phyloP scores from a whole-genome alignment of 208 protist genomes.

The Sergeia podlipaevii region DNA sequence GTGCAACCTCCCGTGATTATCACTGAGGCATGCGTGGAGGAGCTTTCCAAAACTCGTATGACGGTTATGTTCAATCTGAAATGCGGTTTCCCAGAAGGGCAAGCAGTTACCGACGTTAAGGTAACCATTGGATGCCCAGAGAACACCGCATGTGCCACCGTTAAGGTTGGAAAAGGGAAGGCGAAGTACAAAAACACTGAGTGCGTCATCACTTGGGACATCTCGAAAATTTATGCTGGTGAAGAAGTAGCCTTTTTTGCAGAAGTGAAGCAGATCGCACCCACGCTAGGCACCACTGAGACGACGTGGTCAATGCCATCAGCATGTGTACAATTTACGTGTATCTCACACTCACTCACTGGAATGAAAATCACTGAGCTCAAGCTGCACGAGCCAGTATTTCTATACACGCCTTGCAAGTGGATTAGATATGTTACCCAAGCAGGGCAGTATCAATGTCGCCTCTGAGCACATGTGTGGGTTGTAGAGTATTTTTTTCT shows the following conservation, averaged over 20 bases:
- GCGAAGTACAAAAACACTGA: slow-evolving; percentile 89
- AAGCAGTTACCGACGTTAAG: slow-evolving; percentile 44
- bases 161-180: slow-evolving; percentile 79
- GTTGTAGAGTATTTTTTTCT: not conserved
- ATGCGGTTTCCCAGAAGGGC: slow-evolving; percentile 34
- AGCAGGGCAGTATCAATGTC: slow-evolving; percentile 96
- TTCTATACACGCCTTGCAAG: slow-evolving; percentile 92
- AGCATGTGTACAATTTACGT: slow-evolving; percentile 95
- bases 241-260: slow-evolving; percentile 83
- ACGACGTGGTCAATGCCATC: slow-evolving; percentile 93
- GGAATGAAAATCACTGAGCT: slow-evolving; percentile 96
- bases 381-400: slow-evolving; percentile 73
- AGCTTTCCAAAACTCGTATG: slow-evolving; percentile 91
- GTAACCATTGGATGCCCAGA: slow-evolving; percentile 91
- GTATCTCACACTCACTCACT: slow-evolving; percentile 94
- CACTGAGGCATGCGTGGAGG: slow-evolving; percentile 81
- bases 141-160: slow-evolving; percentile 89
- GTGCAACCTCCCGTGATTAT: slow-evolving; percentile 95
- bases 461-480: slow-evolving; percentile 59
- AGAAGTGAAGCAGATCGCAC: slow-evolving; percentile 90
- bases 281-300: slow-evolving; percentile 54
- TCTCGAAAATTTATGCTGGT: slow-evolving; percentile 73
- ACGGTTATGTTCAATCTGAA: slow-evolving; percentile 82
- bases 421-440: slow-evolving; percentile 99
- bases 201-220: slow-evolving; percentile 92